Evolutionary conservation across 208 protist genomes (phyloP), one percentile per base, ranked within the genome.

Genomic region (Blechomonas ayalai): DNA sequence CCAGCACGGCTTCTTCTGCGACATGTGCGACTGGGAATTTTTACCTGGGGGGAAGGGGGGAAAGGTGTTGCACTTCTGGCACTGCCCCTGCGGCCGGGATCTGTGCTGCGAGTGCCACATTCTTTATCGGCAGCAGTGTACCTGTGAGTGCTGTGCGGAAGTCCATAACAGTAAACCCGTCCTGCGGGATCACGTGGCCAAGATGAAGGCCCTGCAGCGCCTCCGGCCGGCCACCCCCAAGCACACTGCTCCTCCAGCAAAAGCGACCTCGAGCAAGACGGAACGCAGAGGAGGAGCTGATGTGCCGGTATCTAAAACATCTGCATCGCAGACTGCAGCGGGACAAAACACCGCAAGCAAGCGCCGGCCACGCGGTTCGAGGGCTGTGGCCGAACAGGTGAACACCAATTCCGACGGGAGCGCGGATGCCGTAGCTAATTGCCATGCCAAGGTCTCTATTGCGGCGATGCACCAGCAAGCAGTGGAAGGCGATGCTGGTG

Each of bases 71-170:
- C 68, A 87, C 50, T 82, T 78, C 50, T 95, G 83, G 40, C 86
- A 95, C 55, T 95, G 86, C 56, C 36, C 51, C 18, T 95, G 86
- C 56, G 86, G 86, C 4, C 61, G 75, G 16, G 86, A 95, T 55
- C 44, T 95, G 43, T 95, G 86, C 59, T 43, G 64, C 2, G 62
- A 73, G n/a, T 95, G 86, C 63, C 68, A 79, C 56, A 51, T 57
- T 15, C 37, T 48, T 44, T 91, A 86, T 51, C 53, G 19, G 33
- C 49, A 55, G 19, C 48, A 63, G 24, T 94, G 79, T 58, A 90
- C 73, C 2, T 94, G 86, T 39, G 44, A 34, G 29, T 64, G 63
- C 38, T 94, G 86, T 37, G 63, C 55, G 26, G 50, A 48, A 19
- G 48, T 73, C 19, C 78, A 82, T 45, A 44, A 62, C 16, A 94